phyloP scores from a whole-genome alignment of 768 basidiomycete species.

The Botryobasidium botryosum region DNA sequence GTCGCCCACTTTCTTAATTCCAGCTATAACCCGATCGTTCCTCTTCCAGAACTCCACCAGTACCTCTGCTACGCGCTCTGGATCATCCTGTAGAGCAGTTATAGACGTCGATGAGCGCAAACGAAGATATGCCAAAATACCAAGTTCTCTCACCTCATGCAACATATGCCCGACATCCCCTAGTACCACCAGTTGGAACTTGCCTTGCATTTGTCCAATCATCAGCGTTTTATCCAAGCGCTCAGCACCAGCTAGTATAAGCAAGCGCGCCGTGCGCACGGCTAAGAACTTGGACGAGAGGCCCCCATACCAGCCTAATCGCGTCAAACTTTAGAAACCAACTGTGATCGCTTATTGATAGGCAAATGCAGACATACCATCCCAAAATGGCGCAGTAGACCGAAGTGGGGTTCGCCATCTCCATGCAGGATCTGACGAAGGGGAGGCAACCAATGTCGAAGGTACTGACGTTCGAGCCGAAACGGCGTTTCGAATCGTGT shows the following conservation, averaged over 20 bases:
- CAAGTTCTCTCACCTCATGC: constrained; percentile 54
- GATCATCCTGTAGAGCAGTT: constrained; percentile 53
- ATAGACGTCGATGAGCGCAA: background rate
- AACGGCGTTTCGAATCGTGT: constrained; percentile 59
- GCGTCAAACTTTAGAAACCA: background rate
- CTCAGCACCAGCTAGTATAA: constrained; percentile 86
- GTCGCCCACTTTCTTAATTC: constrained; percentile 48
- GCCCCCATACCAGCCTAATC: constrained; percentile 74
- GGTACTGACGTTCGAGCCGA: constrained; percentile 89
- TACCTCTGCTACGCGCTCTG: constrained; percentile 58
- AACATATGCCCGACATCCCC: constrained; percentile 83
- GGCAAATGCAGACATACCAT: constrained; percentile 33
- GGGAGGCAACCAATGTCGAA: constrained; percentile 39
- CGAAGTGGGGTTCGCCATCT: constrained; percentile 75
- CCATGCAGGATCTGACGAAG: constrained; percentile 23
- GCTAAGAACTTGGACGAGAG: constrained; percentile 67
- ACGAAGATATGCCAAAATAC: background rate
- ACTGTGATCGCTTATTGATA: background rate
- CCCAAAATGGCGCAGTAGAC: constrained; percentile 81
- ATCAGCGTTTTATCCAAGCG: constrained; percentile 83
- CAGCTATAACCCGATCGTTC: constrained; percentile 50
- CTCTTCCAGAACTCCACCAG: constrained; percentile 81
- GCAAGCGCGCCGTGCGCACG: constrained; percentile 62
- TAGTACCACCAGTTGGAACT: constrained; percentile 86
- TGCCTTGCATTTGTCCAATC: constrained; percentile 93